Evolutionary conservation across 768 basidiomycete genomes (phyloP), one percentile per base, ranked within the genome.

Genomic region (Myochromella boudieri): DNA sequence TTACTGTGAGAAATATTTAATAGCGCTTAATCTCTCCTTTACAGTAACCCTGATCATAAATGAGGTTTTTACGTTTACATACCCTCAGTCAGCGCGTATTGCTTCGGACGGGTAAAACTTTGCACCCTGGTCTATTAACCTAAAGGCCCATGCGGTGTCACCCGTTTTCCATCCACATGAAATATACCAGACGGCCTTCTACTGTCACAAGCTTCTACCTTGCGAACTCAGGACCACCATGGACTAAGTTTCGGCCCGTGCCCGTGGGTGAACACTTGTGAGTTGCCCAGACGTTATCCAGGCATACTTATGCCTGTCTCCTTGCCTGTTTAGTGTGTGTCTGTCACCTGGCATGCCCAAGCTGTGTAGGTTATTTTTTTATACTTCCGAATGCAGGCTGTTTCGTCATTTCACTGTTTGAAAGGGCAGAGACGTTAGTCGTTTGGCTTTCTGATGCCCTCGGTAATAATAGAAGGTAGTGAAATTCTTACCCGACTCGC

Each of bases 371-470:
- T 29, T 8, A 14, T 18, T 37, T 24, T 43, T 34, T 11, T 21
- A 33, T 22, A 20, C 24, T 18, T 33, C 22, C 22, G 21, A 25
- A 25, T 24, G 32, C 6, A 25, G 29, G 12, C 24, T 6, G 33
- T 17, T 34, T n/a, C 18, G 3, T 14, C 24, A 21, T 31, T 32
- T 18, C 11, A 31, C 28, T 12, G 29, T 27, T 42, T 34, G 32
- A 18, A 40, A 34, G 25, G 40, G 40, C 22, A 25, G 7, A 33
- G 26, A 21, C 25, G 28, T 47, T 47, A 48, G 40, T 25, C 46
- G 46, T 48, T 42, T 42, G 40, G 37, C 46, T 48, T 42, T 37
- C 34, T 38, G 25, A 25, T 37, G 20, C 18, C 36, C 20, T 11
- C 15, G 36, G 36, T 37, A 12, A 37, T 21, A 37, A 21, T 37